phyloP scores from a whole-genome alignment of 495 filamentous ascomycete species.

The Opeltia flavorubescens region DNA sequence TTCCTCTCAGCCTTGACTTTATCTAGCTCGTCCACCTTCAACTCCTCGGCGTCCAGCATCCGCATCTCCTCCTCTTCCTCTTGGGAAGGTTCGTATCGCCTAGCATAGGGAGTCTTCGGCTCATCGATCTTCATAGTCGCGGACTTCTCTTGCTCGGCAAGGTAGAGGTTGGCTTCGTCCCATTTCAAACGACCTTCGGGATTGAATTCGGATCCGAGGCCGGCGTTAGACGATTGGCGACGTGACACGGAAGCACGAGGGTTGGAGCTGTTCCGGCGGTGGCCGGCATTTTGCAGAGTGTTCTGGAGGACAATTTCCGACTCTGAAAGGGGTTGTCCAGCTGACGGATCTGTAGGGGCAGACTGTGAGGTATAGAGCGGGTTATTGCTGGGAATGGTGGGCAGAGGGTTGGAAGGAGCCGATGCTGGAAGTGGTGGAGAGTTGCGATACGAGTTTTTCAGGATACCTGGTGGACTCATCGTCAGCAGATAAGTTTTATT shows the following conservation, averaged over 20 bases:
- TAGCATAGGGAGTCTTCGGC: constrained; percentile 92
- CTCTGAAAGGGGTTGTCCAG: constrained; percentile 33
- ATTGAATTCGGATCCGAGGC: constrained; percentile 32
- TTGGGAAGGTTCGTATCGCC: constrained; percentile 76
- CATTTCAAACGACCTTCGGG: constrained; percentile 72
- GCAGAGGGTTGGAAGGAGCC: constrained; percentile 25
- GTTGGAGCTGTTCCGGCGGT: constrained; percentile 67
- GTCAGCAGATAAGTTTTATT: too few relatives aligned
- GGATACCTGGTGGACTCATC: constrained; percentile 50
- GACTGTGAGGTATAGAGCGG: constrained; percentile 17
- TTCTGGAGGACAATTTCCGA: constrained; percentile 88
- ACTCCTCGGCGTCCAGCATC: constrained; percentile 39
- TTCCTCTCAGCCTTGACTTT: constrained; percentile 26
- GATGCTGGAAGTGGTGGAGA: constrained; percentile 36
- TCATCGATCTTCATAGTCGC: constrained; percentile 98
- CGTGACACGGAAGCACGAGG: constrained; percentile 47
- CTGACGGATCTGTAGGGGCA: constrained; percentile 15
- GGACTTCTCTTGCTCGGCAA: constrained; percentile 87
- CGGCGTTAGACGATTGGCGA: constrained; percentile 45
- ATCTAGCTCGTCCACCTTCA: constrained; percentile 63
- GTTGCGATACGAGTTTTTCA: constrained; percentile 72
- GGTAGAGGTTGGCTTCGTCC: constrained; percentile 94
- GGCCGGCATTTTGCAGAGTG: constrained; percentile 86
- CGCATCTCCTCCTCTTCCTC: constrained; percentile 66
- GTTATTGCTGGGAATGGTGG: constrained; percentile 22